phyloP scores from a whole-genome alignment of 805 yeast genomes.

The Schizosaccharomyces cryophilus region DNA sequence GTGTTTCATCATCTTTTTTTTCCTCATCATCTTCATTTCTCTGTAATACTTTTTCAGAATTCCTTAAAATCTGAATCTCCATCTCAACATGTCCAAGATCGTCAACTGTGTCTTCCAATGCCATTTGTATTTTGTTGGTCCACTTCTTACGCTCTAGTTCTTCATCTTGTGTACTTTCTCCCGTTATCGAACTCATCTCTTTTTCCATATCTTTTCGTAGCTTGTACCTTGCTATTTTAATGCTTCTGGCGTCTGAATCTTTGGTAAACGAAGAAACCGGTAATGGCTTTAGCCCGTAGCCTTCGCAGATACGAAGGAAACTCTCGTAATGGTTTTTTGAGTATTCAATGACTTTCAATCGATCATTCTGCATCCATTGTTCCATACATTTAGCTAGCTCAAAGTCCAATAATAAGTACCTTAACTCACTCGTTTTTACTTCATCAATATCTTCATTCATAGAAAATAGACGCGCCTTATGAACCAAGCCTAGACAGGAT shows the following conservation, averaged over 20 bases:
- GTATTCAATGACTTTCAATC: conserved; percentile 7
- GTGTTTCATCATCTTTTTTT: neutral
- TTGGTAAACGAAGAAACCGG: neutral
- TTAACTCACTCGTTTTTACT: conserved; percentile 35
- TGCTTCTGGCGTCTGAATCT: neutral
- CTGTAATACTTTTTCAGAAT: neutral
- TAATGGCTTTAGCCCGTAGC: neutral
- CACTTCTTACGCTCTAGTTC: neutral
- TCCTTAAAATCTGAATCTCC: neutral
- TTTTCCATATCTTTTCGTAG: neutral
- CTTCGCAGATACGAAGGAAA: neutral
- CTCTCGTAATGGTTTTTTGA: neutral
- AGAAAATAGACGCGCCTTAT: conserved; percentile 37
- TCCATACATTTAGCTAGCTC: conserved; percentile 19
- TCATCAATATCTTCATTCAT: conserved; percentile 50
- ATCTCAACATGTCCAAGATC: neutral
- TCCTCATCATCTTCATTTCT: neutral
- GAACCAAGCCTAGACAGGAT: conserved; percentile 3
- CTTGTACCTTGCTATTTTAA: neutral
- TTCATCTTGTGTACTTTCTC: neutral
- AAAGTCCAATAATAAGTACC: neutral
- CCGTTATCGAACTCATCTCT: neutral
- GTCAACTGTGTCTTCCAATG: neutral
- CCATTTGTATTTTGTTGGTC: neutral
- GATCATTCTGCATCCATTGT: conserved; percentile 38